Conservation (phyloP, 2,329 filamentous ascomycete species). For the Epichloe scottii region DNA sequence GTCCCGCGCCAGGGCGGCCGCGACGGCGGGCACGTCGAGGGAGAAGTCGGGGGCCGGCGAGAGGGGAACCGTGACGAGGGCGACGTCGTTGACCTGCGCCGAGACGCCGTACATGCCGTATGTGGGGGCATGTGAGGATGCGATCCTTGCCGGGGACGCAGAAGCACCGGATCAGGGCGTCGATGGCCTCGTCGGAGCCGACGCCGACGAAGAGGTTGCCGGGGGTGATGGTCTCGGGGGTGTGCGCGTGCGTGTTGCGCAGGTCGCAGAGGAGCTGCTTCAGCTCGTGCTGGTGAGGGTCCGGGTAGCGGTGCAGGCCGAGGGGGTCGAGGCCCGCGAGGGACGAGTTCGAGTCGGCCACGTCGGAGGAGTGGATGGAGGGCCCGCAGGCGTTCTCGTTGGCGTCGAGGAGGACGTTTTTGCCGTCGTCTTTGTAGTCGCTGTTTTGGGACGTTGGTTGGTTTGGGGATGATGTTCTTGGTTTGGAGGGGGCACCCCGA, state of each 20-base stretch:
- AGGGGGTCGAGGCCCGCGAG: constrained; percentile 53
- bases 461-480: neutral
- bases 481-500: constrained; percentile 3
- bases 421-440: constrained; percentile 98
- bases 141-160: constrained; percentile 78
- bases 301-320: constrained; percentile 85
- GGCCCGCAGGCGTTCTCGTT: constrained; percentile 97
- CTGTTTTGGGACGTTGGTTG: constrained; percentile 30
- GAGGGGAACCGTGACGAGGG: constrained; percentile 75
- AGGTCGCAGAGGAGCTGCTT: constrained; percentile 80
- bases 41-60: constrained; percentile 59
- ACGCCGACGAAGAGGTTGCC: constrained; percentile 90
- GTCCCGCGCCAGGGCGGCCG: constrained; percentile 44
- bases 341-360: constrained; percentile 22
- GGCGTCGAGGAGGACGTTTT: constrained; percentile 88
- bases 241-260: constrained; percentile 77
- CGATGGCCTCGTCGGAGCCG: constrained; percentile 93
- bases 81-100: constrained; percentile 85
- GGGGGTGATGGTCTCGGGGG: constrained; percentile 56
- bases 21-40: constrained; percentile 59
- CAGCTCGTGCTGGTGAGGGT: constrained; percentile 81
- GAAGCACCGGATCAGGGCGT: constrained; percentile 86
- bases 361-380: constrained; percentile 45
- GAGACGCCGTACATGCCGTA: constrained; percentile 98
- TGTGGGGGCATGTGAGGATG: constrained; percentile 89